These are phyloP conservation scores for Colletotrichum sansevieriae DNA, from an alignment of 2,329 filamentous ascomycete species.

Conservation along the genomic window DNA sequence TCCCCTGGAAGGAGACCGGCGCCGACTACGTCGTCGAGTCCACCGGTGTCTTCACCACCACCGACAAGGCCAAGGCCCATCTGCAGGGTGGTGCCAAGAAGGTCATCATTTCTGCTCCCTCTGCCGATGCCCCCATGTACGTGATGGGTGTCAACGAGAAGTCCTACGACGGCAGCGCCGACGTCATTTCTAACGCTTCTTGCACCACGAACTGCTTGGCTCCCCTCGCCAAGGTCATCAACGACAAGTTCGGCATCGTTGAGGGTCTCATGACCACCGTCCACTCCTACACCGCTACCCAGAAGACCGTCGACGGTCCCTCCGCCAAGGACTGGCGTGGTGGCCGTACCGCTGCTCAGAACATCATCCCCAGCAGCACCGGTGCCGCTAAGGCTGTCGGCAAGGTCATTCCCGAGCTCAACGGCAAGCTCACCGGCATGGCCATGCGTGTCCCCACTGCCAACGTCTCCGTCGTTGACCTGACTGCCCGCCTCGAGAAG, in stretches of 20 bases:
- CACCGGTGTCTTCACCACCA: slow-evolving; percentile 99
- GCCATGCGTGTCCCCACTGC: slow-evolving; percentile 98
- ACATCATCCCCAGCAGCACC: slow-evolving; percentile 99
- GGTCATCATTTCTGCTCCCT: slow-evolving; percentile 93
- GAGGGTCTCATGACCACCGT: slow-evolving; percentile 99
- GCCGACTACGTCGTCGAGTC: slow-evolving; percentile 97
- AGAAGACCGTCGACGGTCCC: slow-evolving; percentile 99
- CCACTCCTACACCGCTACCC: slow-evolving; percentile 99
- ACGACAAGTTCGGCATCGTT: slow-evolving; percentile 97
- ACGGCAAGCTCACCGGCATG: slow-evolving; percentile 99
- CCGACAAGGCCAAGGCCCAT: slow-evolving; percentile 93
- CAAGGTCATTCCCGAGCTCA: slow-evolving; percentile 98
- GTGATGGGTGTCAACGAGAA: slow-evolving; percentile 99
- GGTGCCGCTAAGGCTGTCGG: slow-evolving; percentile 99
- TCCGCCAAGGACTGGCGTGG: slow-evolving; percentile 99
- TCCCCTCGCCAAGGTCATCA: slow-evolving; percentile 98
- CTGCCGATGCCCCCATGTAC: slow-evolving; percentile 98
- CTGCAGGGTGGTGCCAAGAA: slow-evolving; percentile 98
- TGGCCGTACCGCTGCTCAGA: slow-evolving; percentile 98
- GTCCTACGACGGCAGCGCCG: slow-evolving; percentile 88
- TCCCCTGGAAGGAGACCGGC: slow-evolving; percentile 89
- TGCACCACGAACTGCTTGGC: slow-evolving; percentile 99
- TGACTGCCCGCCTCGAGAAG: slow-evolving; percentile 96
- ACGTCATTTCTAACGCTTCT: slow-evolving; percentile 98
- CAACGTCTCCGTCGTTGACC: slow-evolving; percentile 99